These are phyloP conservation scores for Pyracantha coccinea DNA, from an alignment of 331 rosid genomes.

Conservation along the genomic window DNA sequence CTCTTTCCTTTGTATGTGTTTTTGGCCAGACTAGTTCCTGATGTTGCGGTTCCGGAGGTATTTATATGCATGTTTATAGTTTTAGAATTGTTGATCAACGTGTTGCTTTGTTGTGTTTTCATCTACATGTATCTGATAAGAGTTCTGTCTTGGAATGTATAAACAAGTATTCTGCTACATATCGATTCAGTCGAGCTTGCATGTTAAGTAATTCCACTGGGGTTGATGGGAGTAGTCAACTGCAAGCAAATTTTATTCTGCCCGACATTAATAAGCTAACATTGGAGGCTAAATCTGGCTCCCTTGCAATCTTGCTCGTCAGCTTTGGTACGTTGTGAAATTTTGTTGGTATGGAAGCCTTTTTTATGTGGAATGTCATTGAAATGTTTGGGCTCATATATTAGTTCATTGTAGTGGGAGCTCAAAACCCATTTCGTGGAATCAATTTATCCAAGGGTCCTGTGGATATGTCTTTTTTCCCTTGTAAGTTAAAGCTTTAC, in stretches of 20 bases:
- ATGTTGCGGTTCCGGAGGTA: constrained; percentile 41
- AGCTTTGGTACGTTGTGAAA: constrained; percentile 39
- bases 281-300: constrained; percentile 36
- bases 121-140: background rate
- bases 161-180: constrained; percentile 38
- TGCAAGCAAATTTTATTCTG: constrained; percentile 47
- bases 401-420: constrained; percentile 46
- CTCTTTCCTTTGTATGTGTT: constrained; percentile 53
- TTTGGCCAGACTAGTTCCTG: constrained; percentile 48
- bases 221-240: constrained; percentile 26
- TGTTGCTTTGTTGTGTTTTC: background rate
- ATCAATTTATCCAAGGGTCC: constrained; percentile 28
- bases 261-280: constrained; percentile 56
- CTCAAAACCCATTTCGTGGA: constrained; percentile 33
- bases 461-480: constrained; percentile 37
- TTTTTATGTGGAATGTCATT: background rate
- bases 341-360: background rate
- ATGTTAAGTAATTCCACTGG: constrained; percentile 23
- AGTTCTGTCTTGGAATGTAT: constrained; percentile 2
- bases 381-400: constrained; percentile 6
- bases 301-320: constrained; percentile 48
- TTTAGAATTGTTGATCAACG: background rate
- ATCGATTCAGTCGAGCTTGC: constrained; percentile 45
- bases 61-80: background rate
- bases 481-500: constrained; percentile 49